Conservation (phyloP, 2,329 filamentous ascomycete species). For the Colletotrichum australisinense region DNA sequence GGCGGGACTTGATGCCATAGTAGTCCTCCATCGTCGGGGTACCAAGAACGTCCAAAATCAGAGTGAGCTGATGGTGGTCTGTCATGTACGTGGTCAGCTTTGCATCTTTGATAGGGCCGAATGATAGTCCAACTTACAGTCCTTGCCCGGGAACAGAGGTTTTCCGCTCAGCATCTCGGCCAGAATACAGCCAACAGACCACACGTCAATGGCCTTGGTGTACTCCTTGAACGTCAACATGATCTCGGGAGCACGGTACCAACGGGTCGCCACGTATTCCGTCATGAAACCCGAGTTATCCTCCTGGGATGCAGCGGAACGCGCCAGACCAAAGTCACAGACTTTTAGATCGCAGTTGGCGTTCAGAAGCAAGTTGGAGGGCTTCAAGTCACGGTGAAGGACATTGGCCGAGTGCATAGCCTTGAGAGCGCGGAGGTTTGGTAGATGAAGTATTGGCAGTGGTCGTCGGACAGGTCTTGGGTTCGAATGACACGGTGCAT, state of each 20-base stretch:
- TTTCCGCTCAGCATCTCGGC: constrained; percentile 99
- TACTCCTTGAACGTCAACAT: constrained; percentile 99
- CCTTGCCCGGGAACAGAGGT: constrained; percentile 97
- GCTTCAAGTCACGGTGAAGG: constrained; percentile 96
- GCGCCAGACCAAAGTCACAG: constrained; percentile 96
- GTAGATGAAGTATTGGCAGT: constrained; percentile 99
- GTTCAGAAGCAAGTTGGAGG: constrained; percentile 95
- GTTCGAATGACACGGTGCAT: constrained; percentile 99
- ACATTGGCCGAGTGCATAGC: constrained; percentile 99
- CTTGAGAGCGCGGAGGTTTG: constrained; percentile 98
- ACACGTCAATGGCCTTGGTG: constrained; percentile 99
- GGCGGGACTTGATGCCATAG: constrained; percentile 98
- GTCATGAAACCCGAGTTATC: constrained; percentile 99
- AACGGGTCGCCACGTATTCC: constrained; percentile 98
- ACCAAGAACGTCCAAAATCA: constrained; percentile 96
- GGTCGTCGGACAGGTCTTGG: constrained; percentile 97
- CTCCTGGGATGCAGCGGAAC: constrained; percentile 95
- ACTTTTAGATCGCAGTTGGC: constrained; percentile 99
- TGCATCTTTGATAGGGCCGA: background rate
- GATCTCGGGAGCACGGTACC: constrained; percentile 99
- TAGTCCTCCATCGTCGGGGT: constrained; percentile 99
- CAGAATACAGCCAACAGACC: constrained; percentile 98
- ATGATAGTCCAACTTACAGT: constrained; percentile 72
- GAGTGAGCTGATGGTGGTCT: constrained; percentile 98
- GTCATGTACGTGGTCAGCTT: constrained; percentile 35